Evolutionary conservation across 2,329 filamentous ascomycete species (phyloP).

Genomic region (Capronia epimyces): DNA sequence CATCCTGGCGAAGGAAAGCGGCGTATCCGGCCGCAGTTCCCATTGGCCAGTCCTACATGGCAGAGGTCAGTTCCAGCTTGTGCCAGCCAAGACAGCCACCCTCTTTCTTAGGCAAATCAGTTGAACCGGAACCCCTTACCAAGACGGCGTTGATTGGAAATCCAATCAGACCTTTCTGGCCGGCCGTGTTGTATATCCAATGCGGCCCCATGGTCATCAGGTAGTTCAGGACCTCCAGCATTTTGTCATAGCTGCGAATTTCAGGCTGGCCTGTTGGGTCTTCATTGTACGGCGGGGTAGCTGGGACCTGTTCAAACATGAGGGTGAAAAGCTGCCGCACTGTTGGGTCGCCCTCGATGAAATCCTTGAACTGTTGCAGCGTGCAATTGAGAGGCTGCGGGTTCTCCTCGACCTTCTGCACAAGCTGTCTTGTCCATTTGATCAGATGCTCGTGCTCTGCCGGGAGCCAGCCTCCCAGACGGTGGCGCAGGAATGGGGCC

Average conservation of each 20-base stretch:
- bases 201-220: conserved; percentile 38
- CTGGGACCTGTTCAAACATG: conserved; percentile 13
- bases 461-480: not conserved
- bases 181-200: conserved; percentile 37
- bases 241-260: conserved; percentile 60
- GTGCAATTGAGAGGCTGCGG: not conserved
- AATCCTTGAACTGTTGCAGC: not conserved
- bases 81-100: no score
- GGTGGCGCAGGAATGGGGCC: not conserved
- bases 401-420: not conserved
- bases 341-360: not conserved
- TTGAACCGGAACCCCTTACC: conserved; percentile 21
- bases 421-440: not conserved
- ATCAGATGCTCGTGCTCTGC: not conserved
- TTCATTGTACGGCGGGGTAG: conserved; percentile 48
- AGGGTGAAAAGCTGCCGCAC: not conserved
- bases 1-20: conserved; percentile 49
- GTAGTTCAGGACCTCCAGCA: conserved; percentile 62
- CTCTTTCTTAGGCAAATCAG: not conserved
- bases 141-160: conserved; percentile 54
- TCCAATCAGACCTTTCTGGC: conserved; percentile 44
- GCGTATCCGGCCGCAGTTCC: conserved; percentile 49
- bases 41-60: conserved; percentile 49
- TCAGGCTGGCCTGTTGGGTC: conserved; percentile 54
- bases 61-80: not conserved